Base-by-base conservation (phyloP, 108 stramenopile genomes). In the Cyclotella atomus region DNA sequence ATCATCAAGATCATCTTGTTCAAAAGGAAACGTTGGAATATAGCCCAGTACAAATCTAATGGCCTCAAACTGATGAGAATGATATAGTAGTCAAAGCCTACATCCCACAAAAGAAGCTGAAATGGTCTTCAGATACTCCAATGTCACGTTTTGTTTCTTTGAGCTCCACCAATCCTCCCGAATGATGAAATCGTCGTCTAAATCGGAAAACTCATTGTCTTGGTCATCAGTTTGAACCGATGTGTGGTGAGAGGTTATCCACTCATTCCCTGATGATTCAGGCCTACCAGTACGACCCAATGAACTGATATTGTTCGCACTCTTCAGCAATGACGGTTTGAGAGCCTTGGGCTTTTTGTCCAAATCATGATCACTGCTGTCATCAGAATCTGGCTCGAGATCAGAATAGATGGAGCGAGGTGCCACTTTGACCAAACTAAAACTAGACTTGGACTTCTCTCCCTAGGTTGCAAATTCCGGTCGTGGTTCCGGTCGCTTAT, bases 21-120 rank as follows among this genome's bases (percentile, higher is more conserved):
- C 68, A 56, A 70, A 28, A 36, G 83, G 83, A 65, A 84, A 84
- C 14, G 46, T 38, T 1, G 33, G 33, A 7, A 49, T 30, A 12
- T 76, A 47, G 27, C 83, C 83, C 5, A 79, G 79, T 3, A 84
- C 74, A 25, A 70, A 62, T 0, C 83, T 67, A 23, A 84, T 70
- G 23, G 75, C 83, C 59, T 76, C 75, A 59, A 84, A 84, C 65
- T 84, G 83, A 65, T 84, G 83, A 1, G 66, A 2, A n/a, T 38
- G 50, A 75, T 41, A 19, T 59, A 16, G 67, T 44, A 75, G 21
- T 59, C 67, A 60, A 75, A 75, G 30, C 74, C 74, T 21, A 75
- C 38, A 34, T 75, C 74, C 74, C 74, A 75, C 10, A 75, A 44
- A 14, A 75, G 23, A 4, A 75, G 20, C 68, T 75, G 74, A 0